A percentile compares a stretch with the other conserved stretches of the same genome.
Evolutionary conservation across 371 early-diverging fungal species (phyloP).

Genomic region (Basidiobolus meristosporus): DNA sequence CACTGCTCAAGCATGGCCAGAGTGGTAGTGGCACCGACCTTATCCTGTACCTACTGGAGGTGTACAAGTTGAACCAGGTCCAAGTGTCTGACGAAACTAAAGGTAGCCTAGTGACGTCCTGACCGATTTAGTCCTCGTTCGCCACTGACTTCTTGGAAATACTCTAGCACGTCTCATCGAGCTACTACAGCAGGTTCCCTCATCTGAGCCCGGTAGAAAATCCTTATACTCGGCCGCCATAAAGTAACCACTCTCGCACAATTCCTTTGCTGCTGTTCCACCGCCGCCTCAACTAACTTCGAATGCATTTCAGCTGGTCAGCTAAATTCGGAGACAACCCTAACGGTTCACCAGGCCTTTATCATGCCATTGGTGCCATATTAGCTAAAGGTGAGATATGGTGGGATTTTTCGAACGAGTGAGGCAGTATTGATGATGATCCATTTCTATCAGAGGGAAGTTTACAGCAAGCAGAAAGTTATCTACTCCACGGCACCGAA

Average conservation of each 20-base stretch:
- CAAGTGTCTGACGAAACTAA: slow-evolving; percentile 48
- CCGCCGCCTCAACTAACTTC: too few species aligned
- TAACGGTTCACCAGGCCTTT: slow-evolving; percentile 61
- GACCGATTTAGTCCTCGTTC: neutral
- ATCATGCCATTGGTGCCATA: slow-evolving; percentile 58
- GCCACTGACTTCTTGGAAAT: slow-evolving; percentile 8
- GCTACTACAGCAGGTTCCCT: slow-evolving; percentile 9
- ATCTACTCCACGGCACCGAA: slow-evolving; percentile 46
- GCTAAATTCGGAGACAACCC: slow-evolving; percentile 24
- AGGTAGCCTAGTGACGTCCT: slow-evolving; percentile 23
- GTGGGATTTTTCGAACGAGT: too few species aligned
- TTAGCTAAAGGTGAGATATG: slow-evolving; percentile 22
- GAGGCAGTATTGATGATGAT: neutral
- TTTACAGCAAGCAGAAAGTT: slow-evolving; percentile 42
- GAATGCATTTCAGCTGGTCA: slow-evolving; percentile 30
- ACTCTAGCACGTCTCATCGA: slow-evolving; percentile 9
- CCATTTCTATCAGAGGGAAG: slow-evolving; percentile 14
- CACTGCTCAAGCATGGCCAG: slow-evolving; percentile 61
- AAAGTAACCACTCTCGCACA: slow-evolving; percentile 9
- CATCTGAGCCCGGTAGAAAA: slow-evolving; percentile 3
- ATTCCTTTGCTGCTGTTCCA: neutral
- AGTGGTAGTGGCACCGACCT: slow-evolving; percentile 72
- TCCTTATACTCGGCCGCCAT: slow-evolving; percentile 12
- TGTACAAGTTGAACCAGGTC: slow-evolving; percentile 46
- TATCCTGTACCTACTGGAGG: slow-evolving; percentile 54